A percentile compares a stretch with the other conserved stretches of the same genome.
Conservation (phyloP, 2,329 filamentous ascomycete species). For the Septoria linicola region DNA sequence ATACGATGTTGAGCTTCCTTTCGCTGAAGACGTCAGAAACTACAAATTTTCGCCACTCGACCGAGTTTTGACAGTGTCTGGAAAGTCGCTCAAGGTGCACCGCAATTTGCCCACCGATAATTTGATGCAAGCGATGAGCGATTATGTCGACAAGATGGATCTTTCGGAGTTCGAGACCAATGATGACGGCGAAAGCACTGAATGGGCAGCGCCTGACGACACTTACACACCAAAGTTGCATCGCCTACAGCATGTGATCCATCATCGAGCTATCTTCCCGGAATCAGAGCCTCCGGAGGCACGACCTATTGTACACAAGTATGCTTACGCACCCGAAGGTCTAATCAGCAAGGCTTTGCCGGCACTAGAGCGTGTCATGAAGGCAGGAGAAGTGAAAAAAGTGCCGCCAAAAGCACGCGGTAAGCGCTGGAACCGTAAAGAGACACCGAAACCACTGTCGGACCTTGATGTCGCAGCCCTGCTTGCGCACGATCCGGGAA, state of each 20-base stretch:
- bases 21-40: conserved; percentile 85
- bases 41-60: conserved; percentile 92
- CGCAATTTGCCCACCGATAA: conserved; percentile 75
- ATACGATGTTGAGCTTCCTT: conserved; percentile 86
- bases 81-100: conserved; percentile 76
- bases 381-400: conserved; percentile 78
- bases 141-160: conserved; percentile 93
- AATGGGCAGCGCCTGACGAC: conserved; percentile 77
- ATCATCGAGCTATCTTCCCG: conserved; percentile 75
- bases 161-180: conserved; percentile 69
- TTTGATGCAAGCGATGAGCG: conserved; percentile 77
- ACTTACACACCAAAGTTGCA: conserved; percentile 85
- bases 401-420: conserved; percentile 46
- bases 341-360: conserved; percentile 60
- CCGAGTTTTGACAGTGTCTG: conserved; percentile 81
- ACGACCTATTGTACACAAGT: conserved; percentile 66
- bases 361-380: conserved; percentile 62
- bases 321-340: conserved; percentile 68
- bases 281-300: conserved; percentile 62
- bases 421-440: conserved; percentile 57
- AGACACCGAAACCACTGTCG: conserved; percentile 78
- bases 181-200: conserved; percentile 65
- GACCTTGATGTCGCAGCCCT: conserved; percentile 83
- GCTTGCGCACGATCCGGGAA: conserved; percentile 55
- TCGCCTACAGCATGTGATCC: conserved; percentile 80